Percentiles rank a stretch among this genome's conserved stretches.
phyloP scores from a whole-genome alignment of 176 grass and related monocot genomes.

The Raddia distichophylla region DNA sequence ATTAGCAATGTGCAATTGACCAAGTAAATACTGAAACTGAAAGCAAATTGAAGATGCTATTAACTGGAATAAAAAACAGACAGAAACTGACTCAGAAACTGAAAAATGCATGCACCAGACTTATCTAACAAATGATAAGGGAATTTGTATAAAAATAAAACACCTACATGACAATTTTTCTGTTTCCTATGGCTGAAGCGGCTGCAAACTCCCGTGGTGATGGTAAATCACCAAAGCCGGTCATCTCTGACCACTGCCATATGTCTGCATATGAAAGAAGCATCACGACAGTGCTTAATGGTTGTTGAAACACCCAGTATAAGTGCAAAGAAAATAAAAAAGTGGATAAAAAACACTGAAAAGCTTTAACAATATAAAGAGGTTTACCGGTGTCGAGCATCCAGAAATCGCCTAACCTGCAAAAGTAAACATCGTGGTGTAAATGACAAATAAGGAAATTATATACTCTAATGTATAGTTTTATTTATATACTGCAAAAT shows the following conservation, averaged over 20 bases:
- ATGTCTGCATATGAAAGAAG: slow-evolving; percentile 64
- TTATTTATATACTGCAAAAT: too few relatives aligned
- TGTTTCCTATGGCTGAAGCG: slow-evolving; percentile 88
- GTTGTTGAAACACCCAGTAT: not conserved
- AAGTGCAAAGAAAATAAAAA: not conserved
- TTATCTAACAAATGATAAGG: not conserved
- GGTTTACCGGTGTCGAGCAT: slow-evolving; percentile 87
- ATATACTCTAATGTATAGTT: too few relatives aligned
- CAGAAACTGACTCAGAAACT: too few relatives aligned
- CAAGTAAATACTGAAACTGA: too few relatives aligned
- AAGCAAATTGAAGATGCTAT: too few relatives aligned
- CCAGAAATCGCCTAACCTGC: slow-evolving; percentile 94
- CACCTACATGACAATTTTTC: slow-evolving; percentile 87
- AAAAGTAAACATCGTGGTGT: not conserved
- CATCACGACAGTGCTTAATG: not conserved
- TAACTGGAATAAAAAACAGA: too few relatives aligned
- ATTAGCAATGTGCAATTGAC: too few relatives aligned
- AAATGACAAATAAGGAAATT: not conserved
- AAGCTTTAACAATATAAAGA: not conserved
- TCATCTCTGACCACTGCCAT: slow-evolving; percentile 98
- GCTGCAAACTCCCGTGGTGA: slow-evolving; percentile 87
- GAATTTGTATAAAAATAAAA: slow-evolving; percentile 18
- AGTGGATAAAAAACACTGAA: not conserved
- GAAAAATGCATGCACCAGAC: too few relatives aligned
- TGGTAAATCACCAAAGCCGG: slow-evolving; percentile 89